phyloP scores from a whole-genome alignment of 2,329 filamentous ascomycete genomes.

The Cercospora sesami region DNA sequence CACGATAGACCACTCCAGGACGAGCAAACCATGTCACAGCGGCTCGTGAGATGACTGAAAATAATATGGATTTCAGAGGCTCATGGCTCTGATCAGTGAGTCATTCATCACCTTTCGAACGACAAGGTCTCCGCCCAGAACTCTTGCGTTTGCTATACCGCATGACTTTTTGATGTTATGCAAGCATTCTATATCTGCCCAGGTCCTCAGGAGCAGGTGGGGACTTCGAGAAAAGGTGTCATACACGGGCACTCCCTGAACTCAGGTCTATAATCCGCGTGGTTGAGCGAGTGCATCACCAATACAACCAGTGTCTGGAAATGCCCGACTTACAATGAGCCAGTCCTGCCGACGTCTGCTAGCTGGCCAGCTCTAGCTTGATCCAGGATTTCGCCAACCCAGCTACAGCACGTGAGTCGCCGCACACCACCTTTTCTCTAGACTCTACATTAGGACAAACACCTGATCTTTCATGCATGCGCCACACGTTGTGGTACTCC shows the following conservation, averaged over 20 bases:
- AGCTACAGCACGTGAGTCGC: neutral
- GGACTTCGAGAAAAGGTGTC: neutral
- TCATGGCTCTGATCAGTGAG: neutral
- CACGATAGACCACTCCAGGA: neutral
- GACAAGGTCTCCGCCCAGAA: neutral
- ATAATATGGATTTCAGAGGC: neutral
- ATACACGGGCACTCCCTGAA: neutral
- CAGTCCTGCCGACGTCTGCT: neutral
- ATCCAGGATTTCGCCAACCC: neutral
- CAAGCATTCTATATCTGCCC: neutral
- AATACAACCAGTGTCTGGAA: neutral
- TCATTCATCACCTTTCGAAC: neutral
- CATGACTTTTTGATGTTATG: neutral
- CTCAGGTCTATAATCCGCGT: neutral
- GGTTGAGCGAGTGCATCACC: neutral
- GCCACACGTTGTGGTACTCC: conserved; percentile 17
- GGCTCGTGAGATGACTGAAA: neutral
- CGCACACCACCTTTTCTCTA: neutral
- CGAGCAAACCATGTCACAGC: neutral
- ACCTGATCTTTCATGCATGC: conserved; percentile 13
- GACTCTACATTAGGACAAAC: neutral
- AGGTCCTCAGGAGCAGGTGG: neutral
- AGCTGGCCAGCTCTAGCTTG: neutral
- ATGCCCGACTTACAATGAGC: neutral
- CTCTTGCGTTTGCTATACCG: neutral